Evolutionary conservation across 164 flowering plant species (phyloP), one percentile per base, ranked within the genome.

Genomic region (Euptelea pleiosperma): DNA sequence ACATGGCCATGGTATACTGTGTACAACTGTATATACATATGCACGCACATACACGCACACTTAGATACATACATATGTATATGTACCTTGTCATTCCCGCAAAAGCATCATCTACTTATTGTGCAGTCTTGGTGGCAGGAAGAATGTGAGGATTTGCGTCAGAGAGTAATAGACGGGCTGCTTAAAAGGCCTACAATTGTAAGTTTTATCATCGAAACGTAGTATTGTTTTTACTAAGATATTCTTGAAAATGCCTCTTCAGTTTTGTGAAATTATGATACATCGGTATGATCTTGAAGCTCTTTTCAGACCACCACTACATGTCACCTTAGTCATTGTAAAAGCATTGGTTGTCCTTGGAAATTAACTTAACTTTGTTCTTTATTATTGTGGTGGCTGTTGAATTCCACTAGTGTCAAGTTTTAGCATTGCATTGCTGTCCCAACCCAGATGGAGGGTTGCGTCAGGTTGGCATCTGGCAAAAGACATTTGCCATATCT

Each of bases 131-230:
- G 51, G 50, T 68, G 70, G 55, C 83, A 93, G 98, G 98, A 83
- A 57, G 98, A 93, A 68, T 82, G 89, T 58, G 80, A 80, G 36
- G 91, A 87, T 47, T 73, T 93, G 70, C 66, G 40, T 54, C 78
- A 61, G 55, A 76, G 74, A 51, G 59, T 93, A 51, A 79, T 75
- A 65, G 72, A 71, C 48, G 94, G 96, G 6, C 59, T 71, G 61
- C 61, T 85, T 8, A 71, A 73, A 55, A 83, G 72, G 73, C 89
- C 76, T 41, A 89, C 87, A 39, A 52, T 83, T 46, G 96, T 92
- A 76, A 75, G 81, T 75, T 53, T 37, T 39, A 3, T 36, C 43
- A 44, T 22, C 16, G 1, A 0, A n/a, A n/a, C n/a, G n/a, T n/a
- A n/a, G n/a, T n/a, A 19, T 29, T 18, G 6, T 16, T 29, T 43